A percentile compares a stretch with the other conserved stretches of the same genome.
phyloP scores from a whole-genome alignment of 2,329 filamentous ascomycete genomes.

The Ceratocystis ficicola region DNA sequence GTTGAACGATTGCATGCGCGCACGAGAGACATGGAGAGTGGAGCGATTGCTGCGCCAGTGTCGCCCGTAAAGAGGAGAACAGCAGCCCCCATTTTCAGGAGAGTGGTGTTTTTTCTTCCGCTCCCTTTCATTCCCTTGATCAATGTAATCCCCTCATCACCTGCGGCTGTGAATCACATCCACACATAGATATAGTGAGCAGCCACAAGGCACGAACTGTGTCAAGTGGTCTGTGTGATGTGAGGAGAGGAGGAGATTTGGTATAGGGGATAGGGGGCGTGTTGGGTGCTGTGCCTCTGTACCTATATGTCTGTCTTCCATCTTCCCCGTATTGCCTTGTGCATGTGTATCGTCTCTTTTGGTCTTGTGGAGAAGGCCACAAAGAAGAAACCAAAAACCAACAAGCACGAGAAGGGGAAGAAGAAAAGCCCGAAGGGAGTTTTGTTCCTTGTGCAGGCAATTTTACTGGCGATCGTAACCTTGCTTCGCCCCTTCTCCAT shows the following conservation, averaged over 20 bases:
- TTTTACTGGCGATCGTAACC: constrained; percentile 1
- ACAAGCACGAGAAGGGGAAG: not conserved
- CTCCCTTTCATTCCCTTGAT: too few relatives aligned
- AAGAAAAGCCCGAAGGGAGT: not conserved
- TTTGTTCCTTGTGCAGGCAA: not conserved
- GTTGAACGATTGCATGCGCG: too few relatives aligned
- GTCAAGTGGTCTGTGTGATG: not conserved
- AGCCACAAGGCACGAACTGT: not conserved
- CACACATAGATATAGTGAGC: not conserved
- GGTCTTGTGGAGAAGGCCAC: not conserved
- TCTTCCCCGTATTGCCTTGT: not conserved
- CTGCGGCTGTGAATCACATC: not conserved
- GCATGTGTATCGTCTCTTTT: constrained; percentile 1
- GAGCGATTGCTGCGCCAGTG: too few relatives aligned
- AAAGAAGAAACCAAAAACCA: not conserved
- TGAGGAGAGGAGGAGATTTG: not conserved
- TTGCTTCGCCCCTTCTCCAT: not conserved
- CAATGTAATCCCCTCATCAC: not conserved
- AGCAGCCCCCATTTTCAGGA: too few relatives aligned
- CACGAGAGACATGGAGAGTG: too few relatives aligned
- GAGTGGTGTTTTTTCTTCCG: too few relatives aligned
- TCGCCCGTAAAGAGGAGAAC: too few relatives aligned
- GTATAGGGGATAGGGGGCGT: not conserved
- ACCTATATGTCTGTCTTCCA: not conserved
- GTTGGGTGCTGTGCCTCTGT: not conserved